Percentiles rank a stretch among this genome's conserved stretches.
These are phyloP conservation scores for Bacidia rubella DNA, from an alignment of 495 filamentous ascomycete species.

Conservation along the genomic window DNA sequence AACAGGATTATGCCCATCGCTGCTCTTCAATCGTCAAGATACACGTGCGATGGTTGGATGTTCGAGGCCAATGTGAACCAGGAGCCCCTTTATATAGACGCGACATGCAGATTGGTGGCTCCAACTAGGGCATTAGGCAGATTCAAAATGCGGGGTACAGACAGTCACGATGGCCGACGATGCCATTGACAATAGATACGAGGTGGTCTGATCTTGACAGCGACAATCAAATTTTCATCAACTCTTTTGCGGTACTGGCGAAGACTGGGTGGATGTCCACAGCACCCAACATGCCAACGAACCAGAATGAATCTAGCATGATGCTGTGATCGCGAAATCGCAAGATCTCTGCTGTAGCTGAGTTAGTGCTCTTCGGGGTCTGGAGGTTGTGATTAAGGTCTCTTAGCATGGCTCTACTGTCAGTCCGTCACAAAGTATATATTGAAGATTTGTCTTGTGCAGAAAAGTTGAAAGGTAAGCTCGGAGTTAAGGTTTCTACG, in stretches of 20 bases:
- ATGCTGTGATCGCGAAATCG: neutral
- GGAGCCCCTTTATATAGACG: neutral
- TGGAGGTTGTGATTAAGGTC: neutral
- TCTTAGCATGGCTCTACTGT: neutral
- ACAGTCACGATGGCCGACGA: no score
- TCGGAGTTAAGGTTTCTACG: neutral
- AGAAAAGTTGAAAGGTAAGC: neutral
- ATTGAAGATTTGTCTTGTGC: neutral
- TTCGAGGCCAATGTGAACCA: neutral
- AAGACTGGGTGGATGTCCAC: no score
- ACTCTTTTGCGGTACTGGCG: no score
- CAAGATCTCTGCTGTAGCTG: neutral
- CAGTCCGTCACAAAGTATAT: no score
- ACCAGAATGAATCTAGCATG: neutral
- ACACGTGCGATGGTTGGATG: neutral
- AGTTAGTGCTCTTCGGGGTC: neutral
- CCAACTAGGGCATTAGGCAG: no score
- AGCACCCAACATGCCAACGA: neutral
- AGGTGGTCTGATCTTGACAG: no score
- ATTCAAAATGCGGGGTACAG: no score
- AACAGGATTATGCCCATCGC: neutral
- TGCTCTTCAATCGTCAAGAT: neutral
- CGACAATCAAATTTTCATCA: no score
- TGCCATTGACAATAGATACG: no score
- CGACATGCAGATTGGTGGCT: no score